Evolutionary conservation across 305 asterid species (phyloP), one percentile per base, ranked within the genome.

Genomic region (Fraxinus latifolia): DNA sequence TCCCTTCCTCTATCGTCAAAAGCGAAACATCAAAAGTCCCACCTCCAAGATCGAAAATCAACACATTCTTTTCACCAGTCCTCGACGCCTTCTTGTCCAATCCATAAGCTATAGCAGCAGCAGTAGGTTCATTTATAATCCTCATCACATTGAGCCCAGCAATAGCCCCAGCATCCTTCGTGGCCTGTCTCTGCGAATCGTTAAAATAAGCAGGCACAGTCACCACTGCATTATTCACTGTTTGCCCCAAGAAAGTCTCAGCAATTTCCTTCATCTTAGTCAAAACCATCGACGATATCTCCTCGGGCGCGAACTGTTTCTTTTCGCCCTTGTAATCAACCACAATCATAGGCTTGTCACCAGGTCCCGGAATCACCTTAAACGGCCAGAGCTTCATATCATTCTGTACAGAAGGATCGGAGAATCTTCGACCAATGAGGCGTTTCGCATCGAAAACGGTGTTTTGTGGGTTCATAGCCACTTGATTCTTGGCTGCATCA

Each of bases 1-100:
- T 77, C 15, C 80, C 80, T 53, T 77, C 34, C 55, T 81, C 80
- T 11, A 81, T 81, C 14, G 80, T 81, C 15, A 76, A 79, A 36
- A 81, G 36, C 7, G 84, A 81, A 21, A 81, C 84, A 76, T 81
- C 84, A 31, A 81, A 81, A n/a, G 84, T 74, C 12, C 84, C 84
- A 9, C 84, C 84, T 58, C 83, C 79, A 4, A 81, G 79, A 74
- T 81, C 79, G 14, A 71, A 55, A 60, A 81, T 81, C 15, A 81
- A 21, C 21, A 81, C 80, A n/a, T 81, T 81, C 80, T 81, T 81
- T 60, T 81, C 78, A 11, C 83, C 83, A 17, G 37, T 9, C 2
- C 83, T 80, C 7, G 74, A 31, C 8, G 83, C 79, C 79, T 73
- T 80, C 73, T 80, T 80, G 73, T 80, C 83, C 17, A 80, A 65